A percentile compares a stretch with the other conserved stretches of the same genome.
phyloP scores from a whole-genome alignment of 768 basidiomycete species.

The Mycena epipterygia region DNA sequence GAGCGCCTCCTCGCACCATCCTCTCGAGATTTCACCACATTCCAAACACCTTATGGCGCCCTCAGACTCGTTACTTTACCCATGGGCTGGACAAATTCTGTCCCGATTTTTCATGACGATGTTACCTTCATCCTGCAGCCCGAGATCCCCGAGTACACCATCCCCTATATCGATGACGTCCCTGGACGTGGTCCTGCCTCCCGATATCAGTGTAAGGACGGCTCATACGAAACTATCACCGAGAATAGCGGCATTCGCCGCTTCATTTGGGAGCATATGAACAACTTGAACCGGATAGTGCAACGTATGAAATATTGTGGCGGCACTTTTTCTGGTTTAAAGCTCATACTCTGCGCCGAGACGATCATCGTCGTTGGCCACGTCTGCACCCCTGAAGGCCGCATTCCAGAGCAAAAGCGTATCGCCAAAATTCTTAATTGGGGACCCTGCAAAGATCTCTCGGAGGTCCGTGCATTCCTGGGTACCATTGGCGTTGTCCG shows the following conservation, averaged over 20 bases:
- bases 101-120: slow-evolving; percentile 8
- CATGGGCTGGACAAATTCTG: slow-evolving; percentile 46
- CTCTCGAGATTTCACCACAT: slow-evolving; percentile 48
- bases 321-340: too few relatives aligned
- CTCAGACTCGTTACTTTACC: slow-evolving; percentile 40
- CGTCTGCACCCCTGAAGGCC: slow-evolving; percentile 49
- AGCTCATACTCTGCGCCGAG: slow-evolving; percentile 26
- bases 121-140: slow-evolving; percentile 7
- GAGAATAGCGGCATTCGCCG: slow-evolving; percentile 44
- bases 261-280: slow-evolving; percentile 54
- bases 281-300: slow-evolving; percentile 49
- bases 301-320: slow-evolving; percentile 30
- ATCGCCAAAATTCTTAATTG: slow-evolving; percentile 43
- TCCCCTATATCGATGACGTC: slow-evolving; percentile 31
- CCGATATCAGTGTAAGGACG: background rate
- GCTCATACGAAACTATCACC: slow-evolving; percentile 34
- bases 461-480: slow-evolving; percentile 44
- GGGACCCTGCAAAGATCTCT: slow-evolving; percentile 25
- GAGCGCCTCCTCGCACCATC: slow-evolving; percentile 39
- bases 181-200: slow-evolving; percentile 22
- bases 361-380: slow-evolving; percentile 49
- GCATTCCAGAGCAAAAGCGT: slow-evolving; percentile 40
- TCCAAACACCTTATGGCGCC: slow-evolving; percentile 43
- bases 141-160: slow-evolving; percentile 16
- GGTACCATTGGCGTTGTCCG: slow-evolving; percentile 44